phyloP scores from a whole-genome alignment of 2,329 filamentous ascomycete genomes.

The Zymoseptoria passerinii region DNA sequence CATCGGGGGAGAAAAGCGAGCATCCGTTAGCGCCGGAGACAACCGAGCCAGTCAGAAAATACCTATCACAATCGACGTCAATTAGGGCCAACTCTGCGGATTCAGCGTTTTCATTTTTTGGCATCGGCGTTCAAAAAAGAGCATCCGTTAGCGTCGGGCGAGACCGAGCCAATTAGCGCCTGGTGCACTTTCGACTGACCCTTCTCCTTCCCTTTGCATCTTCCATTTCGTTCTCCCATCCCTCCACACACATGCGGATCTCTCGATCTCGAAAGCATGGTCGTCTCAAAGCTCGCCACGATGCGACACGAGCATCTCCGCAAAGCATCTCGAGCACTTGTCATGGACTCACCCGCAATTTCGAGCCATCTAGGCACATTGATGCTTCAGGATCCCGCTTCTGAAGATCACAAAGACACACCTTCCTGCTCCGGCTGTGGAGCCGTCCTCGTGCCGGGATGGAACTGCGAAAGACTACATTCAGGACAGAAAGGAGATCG shows the following conservation, averaged over 20 bases:
- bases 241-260: not conserved
- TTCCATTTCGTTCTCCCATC: not conserved
- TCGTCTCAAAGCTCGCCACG: not conserved
- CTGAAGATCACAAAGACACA: conserved; percentile 44
- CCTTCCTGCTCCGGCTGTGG: conserved; percentile 54
- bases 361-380: conserved; percentile 7
- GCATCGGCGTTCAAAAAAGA: not conserved
- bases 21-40: not conserved
- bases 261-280: not conserved
- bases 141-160: not conserved
- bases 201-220: not conserved
- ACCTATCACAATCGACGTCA: too few relatives aligned
- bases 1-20: not conserved
- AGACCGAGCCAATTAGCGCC: not conserved
- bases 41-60: not conserved
- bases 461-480: conserved; percentile 7
- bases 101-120: not conserved
- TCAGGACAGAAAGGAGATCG: not conserved
- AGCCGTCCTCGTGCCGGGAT: conserved; percentile 49
- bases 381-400: conserved; percentile 27
- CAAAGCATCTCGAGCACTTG: conserved; percentile 1
- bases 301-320: not conserved
- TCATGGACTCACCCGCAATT: conserved; percentile 7
- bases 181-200: not conserved
- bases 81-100: not conserved